Conservation (phyloP, 108 stramenopile genomes). For the Mayamaea pseudoterrestris region DNA sequence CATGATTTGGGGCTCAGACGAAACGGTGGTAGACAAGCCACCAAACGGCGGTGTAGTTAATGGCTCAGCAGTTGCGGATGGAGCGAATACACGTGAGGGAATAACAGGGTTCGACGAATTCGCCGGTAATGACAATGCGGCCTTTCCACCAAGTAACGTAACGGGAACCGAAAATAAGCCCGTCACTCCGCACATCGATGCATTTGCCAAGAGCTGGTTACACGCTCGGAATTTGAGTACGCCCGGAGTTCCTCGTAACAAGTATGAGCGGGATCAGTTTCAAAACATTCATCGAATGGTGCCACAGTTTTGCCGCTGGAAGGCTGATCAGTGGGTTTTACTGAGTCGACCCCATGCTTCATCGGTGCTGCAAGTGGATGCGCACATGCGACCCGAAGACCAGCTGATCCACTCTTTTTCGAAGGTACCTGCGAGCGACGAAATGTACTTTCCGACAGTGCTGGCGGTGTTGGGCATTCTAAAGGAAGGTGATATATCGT, state of each 20-base stretch:
- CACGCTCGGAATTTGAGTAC: slow-evolving; percentile 45
- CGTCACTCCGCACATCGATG: slow-evolving; percentile 5
- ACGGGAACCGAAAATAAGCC: neutral
- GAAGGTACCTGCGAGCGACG: slow-evolving; percentile 65
- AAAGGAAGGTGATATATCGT: neutral
- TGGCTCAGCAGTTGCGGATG: neutral
- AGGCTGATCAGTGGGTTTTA: slow-evolving; percentile 83
- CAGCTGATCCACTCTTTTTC: slow-evolving; percentile 63
- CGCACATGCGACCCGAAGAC: slow-evolving; percentile 24
- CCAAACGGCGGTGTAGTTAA: neutral
- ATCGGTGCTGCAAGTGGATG: slow-evolving; percentile 32
- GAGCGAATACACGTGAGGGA: neutral
- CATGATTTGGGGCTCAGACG: slow-evolving; percentile 31
- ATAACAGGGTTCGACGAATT: no score
- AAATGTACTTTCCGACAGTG: slow-evolving; percentile 77
- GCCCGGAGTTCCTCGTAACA: slow-evolving; percentile 63
- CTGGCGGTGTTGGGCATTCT: slow-evolving; percentile 53
- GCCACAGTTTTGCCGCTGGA: slow-evolving; percentile 66
- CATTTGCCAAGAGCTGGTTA: slow-evolving; percentile 48
- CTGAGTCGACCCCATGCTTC: slow-evolving; percentile 48
- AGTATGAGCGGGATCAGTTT: slow-evolving; percentile 80
- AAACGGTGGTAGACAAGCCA: neutral
- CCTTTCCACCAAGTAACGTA: slow-evolving; percentile 3
- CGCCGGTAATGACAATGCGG: slow-evolving; percentile 12
- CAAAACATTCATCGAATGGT: slow-evolving; percentile 43